Base-by-base conservation (phyloP, 2,329 filamentous ascomycete species). In the Apiospora kogelbergensis region DNA sequence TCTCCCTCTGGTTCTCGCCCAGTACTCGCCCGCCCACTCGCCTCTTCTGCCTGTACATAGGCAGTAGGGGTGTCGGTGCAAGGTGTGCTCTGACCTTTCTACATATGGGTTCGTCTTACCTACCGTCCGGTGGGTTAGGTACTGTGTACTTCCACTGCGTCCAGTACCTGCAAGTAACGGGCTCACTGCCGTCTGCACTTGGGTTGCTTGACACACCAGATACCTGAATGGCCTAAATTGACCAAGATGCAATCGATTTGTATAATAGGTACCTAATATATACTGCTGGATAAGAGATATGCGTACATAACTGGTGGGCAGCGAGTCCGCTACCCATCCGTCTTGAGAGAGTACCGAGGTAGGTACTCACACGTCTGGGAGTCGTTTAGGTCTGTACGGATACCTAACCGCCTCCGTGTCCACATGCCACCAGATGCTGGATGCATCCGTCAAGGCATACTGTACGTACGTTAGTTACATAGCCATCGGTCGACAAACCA, bases 261-360 rank as follows among this genome's bases (percentile, higher is more conserved):
- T 60, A 60, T 60, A 60, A 60, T 60, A 13, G 53, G 37, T 37
- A 60, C 53, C 53, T 60, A 60, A 60, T 60, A 60, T 37, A n/a
- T 60, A 60, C 30, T 26, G 46, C 13, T 26, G 30, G 53, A 60
- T 60, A 60, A 37, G 53, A 60, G 26, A 33, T 60, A 60, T 60
- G 17, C 20, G 53, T 60, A 60, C 26, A 60, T n/a, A 60, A 60
- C 53, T n/a, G 53, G 53, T 37, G 53, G 53, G 53, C 37, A 60
- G 37, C 37, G 17, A 60, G 20, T 33, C 30, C 37, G 53, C 53
- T 60, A 60, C 30, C 26, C 11, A 42, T 42, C 40, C 33, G 4
- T 33, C 33, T 33, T 33, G 30, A 57, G 30, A 60, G 53, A 60
- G 37, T 60, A 37, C 53, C 53, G 53, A 60, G 53, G 53, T 37